These are phyloP conservation scores for Yamadazyma triangularis DNA, from an alignment of 1,139 yeast species.

Conservation along the genomic window DNA sequence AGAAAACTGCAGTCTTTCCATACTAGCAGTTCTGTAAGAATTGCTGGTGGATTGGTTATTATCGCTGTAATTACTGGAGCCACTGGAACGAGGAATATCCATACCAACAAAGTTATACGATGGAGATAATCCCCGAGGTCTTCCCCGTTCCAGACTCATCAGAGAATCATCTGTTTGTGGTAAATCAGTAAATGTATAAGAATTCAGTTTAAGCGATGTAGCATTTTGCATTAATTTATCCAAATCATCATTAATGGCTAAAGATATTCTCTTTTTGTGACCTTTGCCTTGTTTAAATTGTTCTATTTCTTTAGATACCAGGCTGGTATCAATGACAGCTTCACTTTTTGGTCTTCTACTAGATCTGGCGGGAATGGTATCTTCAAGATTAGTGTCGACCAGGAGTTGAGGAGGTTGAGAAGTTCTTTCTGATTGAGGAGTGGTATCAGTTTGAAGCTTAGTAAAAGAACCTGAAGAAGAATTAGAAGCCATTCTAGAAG, in stretches of 20 bases:
- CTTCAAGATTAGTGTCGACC: constrained; percentile 34
- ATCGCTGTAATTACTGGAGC: background rate
- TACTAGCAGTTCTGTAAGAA: background rate
- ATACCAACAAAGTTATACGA: background rate
- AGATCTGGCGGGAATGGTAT: constrained; percentile 41
- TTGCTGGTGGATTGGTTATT: background rate
- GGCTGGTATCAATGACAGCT: constrained; percentile 9
- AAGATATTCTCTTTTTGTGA: constrained; percentile 14
- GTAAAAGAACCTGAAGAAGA: background rate
- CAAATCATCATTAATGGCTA: constrained; percentile 33
- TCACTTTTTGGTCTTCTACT: constrained; percentile 37
- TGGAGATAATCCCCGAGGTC: background rate
- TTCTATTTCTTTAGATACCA: constrained; percentile 13
- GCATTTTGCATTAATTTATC: constrained; percentile 41
- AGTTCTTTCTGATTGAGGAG: background rate
- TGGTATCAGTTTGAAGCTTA: background rate
- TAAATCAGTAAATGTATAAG: constrained; percentile 11
- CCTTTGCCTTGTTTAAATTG: constrained; percentile 6
- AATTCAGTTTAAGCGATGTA: constrained; percentile 16
- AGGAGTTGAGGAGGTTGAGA: constrained; percentile 23
- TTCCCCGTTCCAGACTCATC: constrained; percentile 3
- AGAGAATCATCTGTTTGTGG: constrained; percentile 8
- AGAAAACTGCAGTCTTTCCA: background rate
- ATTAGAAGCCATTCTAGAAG: background rate
- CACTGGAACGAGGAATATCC: background rate